Base-by-base conservation (phyloP, 1,284 basidiomycete species). In the Ganoderma lingzhi region DNA sequence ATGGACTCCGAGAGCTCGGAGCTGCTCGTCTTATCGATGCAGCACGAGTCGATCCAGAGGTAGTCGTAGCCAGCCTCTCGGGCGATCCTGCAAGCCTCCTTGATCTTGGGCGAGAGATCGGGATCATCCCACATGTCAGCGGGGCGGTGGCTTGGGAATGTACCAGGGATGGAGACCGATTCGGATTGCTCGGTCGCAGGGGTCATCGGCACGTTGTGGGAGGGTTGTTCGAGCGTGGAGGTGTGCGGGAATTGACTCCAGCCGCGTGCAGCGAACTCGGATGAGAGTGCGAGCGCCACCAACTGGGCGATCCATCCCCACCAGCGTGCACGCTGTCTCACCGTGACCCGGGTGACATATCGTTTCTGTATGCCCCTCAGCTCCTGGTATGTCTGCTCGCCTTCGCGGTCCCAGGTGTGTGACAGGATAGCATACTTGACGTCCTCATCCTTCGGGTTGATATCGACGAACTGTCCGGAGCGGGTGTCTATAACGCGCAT, bases 41-140 rank as follows among this genome's bases (percentile, higher is more conserved):
- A 55, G 30, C 53, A 55, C 28, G 53, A 55, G 53, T 55, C 53
- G 30, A 55, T 28, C 53, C 53, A 55, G 15, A 55, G 28, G 53
- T 30, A 32, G 2, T 5, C 3, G 8, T 55, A 55, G 53, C 53
- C 53, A 2, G 12, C 17, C 23, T 28, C 28, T 3, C 53, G 23
- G 8, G 53, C 53, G 12, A 32, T 15, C 53, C 30, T 32, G 53
- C 53, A 55, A 32, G 53, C 53, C 14, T 55, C 45, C 8, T 12
- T 8, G 10, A 55, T 32, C 55, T 56, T 56, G 5, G 28, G 15
- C 2, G 55, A 56, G 32, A 56, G 55, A 4, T n/a, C 6, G 0
- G 32, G 17, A 35, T 56, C 32, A 6, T 3, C 6, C 55, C 53
- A 55, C 9, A 55, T 55, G 2, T 23, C 23, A 23, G 23, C 1